Evolutionary conservation across 192 early-diverging fungal species (phyloP), one percentile per base, ranked within the genome.

Genomic region (Umbelopsis sp.): DNA sequence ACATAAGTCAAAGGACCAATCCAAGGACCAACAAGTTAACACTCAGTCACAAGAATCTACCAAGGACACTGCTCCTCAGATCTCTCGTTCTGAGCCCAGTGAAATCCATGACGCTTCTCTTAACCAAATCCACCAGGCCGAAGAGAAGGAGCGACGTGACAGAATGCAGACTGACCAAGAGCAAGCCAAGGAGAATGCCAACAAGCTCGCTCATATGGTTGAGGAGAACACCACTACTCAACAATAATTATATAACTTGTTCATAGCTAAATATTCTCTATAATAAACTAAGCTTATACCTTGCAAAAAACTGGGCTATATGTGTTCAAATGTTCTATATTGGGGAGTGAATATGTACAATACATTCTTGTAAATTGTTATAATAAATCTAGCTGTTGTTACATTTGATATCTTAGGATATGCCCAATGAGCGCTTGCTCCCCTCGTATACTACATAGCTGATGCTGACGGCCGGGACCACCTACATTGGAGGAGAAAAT

Each of bases 381-480:
- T 30, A 61, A 61, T 61, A 35, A 61, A 61, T 61, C 55, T 61
- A 61, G 55, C 21, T 61, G 55, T 61, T 61, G 55, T 30, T 61
- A 61, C 55, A 61, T 61, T 61, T 35, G 55, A 41, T 35, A 68
- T 51, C 66, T 48, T 85, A 86, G 71, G 73, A 80, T 41, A 86
- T 72, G 13, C 71, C 82, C 33, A 87, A 51, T 21, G 76, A 66
- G 27, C 52, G 67, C 76, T 89, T 88, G 51, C 71, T 82, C 49
- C 80, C 70, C 64, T 92, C 91, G 74, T 91, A 92, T 25, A 89
- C 87, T 15, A 88, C 86, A 74, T 92, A 92, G 67, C 83, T 88
- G 45, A 93, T 92, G 27, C 82, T 84, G 35, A 90, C 91, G 21
- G 91, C 89, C 11, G 91, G 91, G 9, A 93, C 79, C n/a, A 87